Conservation (phyloP, 768 basidiomycete species). For the Serendipita sp. region DNA sequence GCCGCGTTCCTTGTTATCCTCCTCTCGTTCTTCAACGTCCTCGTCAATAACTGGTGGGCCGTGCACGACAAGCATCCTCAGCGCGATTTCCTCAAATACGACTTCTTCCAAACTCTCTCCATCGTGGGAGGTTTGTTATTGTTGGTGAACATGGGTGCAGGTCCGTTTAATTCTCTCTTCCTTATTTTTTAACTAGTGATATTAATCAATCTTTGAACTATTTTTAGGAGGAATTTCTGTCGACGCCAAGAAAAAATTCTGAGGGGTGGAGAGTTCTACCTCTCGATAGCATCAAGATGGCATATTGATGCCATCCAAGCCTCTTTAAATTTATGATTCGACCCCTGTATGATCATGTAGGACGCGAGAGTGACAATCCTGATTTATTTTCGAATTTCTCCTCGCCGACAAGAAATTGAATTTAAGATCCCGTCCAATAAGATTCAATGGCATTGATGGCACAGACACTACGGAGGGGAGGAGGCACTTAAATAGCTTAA, state of each 20-base stretch:
- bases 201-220: conserved; percentile 7
- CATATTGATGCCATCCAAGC: not conserved
- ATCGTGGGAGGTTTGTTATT: conserved; percentile 96
- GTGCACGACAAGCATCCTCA: conserved; percentile 85
- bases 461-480: not conserved
- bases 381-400: not conserved
- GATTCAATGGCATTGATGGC: not conserved
- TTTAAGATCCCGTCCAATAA: not conserved
- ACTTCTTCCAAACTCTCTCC: conserved; percentile 98
- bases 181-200: not conserved
- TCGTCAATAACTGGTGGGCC: conserved; percentile 98
- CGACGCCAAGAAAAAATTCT: conserved; percentile 99
- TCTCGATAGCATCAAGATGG: too few species aligned
- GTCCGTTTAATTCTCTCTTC: conserved; percentile 23
- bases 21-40: conserved; percentile 88
- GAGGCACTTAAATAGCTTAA: not conserved
- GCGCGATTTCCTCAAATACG: conserved; percentile 98
- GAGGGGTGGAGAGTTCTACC: conserved; percentile 11
- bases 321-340: not conserved
- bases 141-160: conserved; percentile 96
- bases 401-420: not conserved
- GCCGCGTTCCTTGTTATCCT: conserved; percentile 88
- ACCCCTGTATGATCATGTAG: conserved; percentile 3
- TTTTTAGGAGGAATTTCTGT: conserved; percentile 74
- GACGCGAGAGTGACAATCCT: not conserved